Evolutionary conservation across 306 rosid genomes (phyloP).

Genomic region (Quillaja saponaria): DNA sequence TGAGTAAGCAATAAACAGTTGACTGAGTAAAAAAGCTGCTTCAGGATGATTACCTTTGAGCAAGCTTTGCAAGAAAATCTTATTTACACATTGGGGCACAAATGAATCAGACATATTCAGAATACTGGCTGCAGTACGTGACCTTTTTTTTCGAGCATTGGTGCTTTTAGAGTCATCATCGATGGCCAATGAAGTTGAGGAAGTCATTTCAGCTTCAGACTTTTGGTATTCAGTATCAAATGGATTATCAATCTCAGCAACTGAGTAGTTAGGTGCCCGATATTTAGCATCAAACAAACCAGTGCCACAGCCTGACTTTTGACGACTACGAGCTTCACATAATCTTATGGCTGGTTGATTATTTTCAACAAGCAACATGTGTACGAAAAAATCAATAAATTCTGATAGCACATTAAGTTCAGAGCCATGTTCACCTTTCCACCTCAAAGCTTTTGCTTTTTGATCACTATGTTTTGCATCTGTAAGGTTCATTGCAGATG

Average conservation of each 20-base stretch:
- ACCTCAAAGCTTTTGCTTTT: slow-evolving; percentile 38
- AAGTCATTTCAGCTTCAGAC: slow-evolving; percentile 38
- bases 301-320: slow-evolving; percentile 21
- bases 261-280: slow-evolving; percentile 17
- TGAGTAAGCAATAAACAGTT: slow-evolving; percentile 65
- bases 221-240: slow-evolving; percentile 17
- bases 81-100: slow-evolving; percentile 49
- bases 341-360: slow-evolving; percentile 37
- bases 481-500: slow-evolving; percentile 42
- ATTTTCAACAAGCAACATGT: slow-evolving; percentile 45
- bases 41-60: slow-evolving; percentile 66
- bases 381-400: slow-evolving; percentile 43
- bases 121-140: slow-evolving; percentile 41
- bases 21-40: slow-evolving; percentile 65
- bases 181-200: slow-evolving; percentile 36
- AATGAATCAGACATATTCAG: slow-evolving; percentile 50
- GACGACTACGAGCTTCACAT: slow-evolving; percentile 38
- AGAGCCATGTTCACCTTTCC: slow-evolving; percentile 42
- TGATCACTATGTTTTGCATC: slow-evolving; percentile 35
- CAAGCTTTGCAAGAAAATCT: slow-evolving; percentile 57
- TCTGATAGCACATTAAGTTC: slow-evolving; percentile 50
- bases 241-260: slow-evolving; percentile 37
- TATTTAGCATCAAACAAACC: slow-evolving; percentile 28
- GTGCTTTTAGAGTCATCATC: slow-evolving; percentile 31
- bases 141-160: slow-evolving; percentile 31